Conservation (phyloP, 345 rosid species). For the Eucalyptus sp. region DNA sequence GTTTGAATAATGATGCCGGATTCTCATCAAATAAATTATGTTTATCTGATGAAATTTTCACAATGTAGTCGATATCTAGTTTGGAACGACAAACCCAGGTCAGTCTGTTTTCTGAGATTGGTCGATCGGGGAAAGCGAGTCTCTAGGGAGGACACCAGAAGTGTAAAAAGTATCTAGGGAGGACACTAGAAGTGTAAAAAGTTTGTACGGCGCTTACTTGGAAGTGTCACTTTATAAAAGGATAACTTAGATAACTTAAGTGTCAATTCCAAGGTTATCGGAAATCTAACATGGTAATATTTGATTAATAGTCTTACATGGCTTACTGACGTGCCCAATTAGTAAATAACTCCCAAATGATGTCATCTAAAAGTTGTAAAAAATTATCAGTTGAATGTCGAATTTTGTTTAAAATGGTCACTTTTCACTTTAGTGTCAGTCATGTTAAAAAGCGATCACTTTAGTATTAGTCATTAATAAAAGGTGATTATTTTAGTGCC, state of each 20-base stretch:
- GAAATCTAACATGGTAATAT: neutral
- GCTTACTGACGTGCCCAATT: neutral
- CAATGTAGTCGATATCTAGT: neutral
- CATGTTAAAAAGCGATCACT: neutral
- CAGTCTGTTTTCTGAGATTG: neutral
- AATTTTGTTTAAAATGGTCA: neutral
- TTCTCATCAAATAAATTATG: neutral
- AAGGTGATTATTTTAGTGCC: neutral
- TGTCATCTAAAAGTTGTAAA: too few relatives aligned
- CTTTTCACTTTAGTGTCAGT: neutral
- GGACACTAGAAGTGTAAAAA: neutral
- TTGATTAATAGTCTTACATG: neutral
- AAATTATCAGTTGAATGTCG: fast-evolving
- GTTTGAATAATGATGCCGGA: neutral
- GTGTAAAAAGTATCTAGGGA: neutral
- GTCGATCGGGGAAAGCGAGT: neutral
- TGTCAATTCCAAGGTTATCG: neutral
- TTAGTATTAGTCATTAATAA: neutral
- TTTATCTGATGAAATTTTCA: neutral
- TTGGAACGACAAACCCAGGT: neutral
- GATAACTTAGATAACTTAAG: neutral
- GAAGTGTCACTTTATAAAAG: too few relatives aligned
- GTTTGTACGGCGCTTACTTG: neutral
- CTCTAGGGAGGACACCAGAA: neutral
- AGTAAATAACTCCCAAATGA: neutral